Conservation (phyloP, 2,329 filamentous ascomycete species). For the Aspergillus jensenii region DNA sequence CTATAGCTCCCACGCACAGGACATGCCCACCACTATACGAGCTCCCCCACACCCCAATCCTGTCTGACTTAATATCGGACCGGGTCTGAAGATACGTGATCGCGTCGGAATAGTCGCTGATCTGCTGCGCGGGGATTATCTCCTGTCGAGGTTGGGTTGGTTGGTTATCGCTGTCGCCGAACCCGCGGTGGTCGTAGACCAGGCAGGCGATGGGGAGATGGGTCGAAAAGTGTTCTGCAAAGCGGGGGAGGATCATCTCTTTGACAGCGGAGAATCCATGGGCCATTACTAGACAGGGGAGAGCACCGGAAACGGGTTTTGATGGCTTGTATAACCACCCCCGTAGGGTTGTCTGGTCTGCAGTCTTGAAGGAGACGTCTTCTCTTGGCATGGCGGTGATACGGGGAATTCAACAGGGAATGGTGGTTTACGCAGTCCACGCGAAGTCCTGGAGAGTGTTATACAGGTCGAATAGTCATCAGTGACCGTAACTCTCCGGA, state of each 20-base stretch:
- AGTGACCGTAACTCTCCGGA: too few species aligned
- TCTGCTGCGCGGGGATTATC: neutral
- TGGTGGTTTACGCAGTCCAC: too few species aligned
- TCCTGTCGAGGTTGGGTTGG: neutral
- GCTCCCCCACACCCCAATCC: too few species aligned
- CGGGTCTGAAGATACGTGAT: too few species aligned
- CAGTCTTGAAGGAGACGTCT: neutral
- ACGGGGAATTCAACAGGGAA: too few species aligned
- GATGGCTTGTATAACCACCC: neutral
- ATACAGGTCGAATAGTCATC: too few species aligned
- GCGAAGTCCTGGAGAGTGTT: too few species aligned
- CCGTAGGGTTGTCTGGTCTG: neutral
- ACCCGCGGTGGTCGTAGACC: neutral
- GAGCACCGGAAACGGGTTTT: neutral
- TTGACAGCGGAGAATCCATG: neutral
- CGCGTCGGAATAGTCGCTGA: too few species aligned
- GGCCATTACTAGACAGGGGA: neutral
- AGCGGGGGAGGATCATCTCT: neutral
- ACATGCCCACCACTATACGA: too few species aligned
- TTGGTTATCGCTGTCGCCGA: neutral
- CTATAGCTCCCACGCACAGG: too few species aligned
- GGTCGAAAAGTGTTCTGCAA: neutral
- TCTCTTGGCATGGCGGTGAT: neutral
- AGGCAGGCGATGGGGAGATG: neutral
- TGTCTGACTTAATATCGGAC: too few species aligned